Percentiles rank a stretch among this genome's conserved stretches.
These are phyloP conservation scores for Cercophora newfieldiana DNA, from an alignment of 495 filamentous ascomycete genomes.

Conservation along the genomic window DNA sequence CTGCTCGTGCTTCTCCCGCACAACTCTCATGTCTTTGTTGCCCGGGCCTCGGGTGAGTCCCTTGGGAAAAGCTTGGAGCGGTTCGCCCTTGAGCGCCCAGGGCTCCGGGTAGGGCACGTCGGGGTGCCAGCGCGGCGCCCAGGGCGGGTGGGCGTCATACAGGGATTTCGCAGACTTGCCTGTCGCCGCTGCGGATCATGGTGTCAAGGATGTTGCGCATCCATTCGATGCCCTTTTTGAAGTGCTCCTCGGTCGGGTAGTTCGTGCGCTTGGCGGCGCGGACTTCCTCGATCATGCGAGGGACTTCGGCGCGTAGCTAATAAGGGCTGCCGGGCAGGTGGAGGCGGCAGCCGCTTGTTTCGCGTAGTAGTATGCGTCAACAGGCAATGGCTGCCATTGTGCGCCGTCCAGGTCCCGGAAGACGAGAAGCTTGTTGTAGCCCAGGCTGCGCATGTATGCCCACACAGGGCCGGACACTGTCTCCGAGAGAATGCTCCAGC, in stretches of 20 bases:
- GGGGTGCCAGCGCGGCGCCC: slow-evolving; percentile 12
- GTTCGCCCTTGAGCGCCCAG: neutral
- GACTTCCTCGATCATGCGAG: slow-evolving; percentile 25
- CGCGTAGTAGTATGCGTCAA: slow-evolving; percentile 22
- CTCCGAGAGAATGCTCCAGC: slow-evolving; percentile 24
- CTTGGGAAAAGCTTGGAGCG: neutral
- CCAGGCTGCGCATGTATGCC: slow-evolving; percentile 26
- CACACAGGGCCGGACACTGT: slow-evolving; percentile 24
- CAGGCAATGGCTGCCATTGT: slow-evolving; percentile 24
- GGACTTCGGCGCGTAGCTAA: slow-evolving; percentile 15
- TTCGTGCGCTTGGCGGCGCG: slow-evolving; percentile 11
- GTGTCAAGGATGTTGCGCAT: neutral
- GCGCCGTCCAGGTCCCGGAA: slow-evolving; percentile 16
- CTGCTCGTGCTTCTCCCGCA: neutral
- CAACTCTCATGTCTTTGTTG: neutral
- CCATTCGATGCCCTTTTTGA: slow-evolving; percentile 17
- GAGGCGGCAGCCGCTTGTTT: slow-evolving; percentile 16
- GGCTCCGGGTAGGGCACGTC: neutral
- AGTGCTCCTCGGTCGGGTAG: slow-evolving; percentile 17
- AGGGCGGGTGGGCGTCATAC: slow-evolving; percentile 21
- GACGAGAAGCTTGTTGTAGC: slow-evolving; percentile 21
- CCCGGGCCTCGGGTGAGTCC: neutral
- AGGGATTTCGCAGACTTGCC: slow-evolving; percentile 22
- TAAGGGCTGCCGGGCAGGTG: neutral
- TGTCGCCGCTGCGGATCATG: slow-evolving; percentile 22